These are phyloP conservation scores for Lactifluus echinatus DNA, from an alignment of 768 basidiomycete species.

Conservation along the genomic window DNA sequence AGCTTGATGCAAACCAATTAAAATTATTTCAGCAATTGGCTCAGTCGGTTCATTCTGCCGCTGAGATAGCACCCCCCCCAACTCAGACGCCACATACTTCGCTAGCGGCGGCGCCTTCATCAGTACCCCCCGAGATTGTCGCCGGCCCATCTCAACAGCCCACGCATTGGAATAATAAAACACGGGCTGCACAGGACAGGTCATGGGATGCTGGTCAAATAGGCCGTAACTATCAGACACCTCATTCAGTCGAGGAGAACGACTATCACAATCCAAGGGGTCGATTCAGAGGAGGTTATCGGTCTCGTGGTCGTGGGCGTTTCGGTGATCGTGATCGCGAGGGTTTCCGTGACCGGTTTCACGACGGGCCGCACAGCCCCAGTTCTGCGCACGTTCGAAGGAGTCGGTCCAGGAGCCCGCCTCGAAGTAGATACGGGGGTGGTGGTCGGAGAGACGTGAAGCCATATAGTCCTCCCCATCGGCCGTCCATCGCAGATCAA, in stretches of 20 bases:
- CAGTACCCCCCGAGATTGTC: neutral
- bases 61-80: slow-evolving; percentile 5
- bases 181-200: slow-evolving; percentile 30
- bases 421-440: slow-evolving; percentile 41
- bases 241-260: slow-evolving; percentile 39
- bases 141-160: slow-evolving; percentile 10
- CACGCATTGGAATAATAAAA: slow-evolving; percentile 6
- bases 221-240: slow-evolving; percentile 47
- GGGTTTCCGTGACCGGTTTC: slow-evolving; percentile 38
- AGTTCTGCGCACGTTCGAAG: slow-evolving; percentile 35
- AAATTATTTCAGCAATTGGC: slow-evolving; percentile 72
- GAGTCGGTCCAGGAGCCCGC: slow-evolving; percentile 71
- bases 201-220: slow-evolving; percentile 46
- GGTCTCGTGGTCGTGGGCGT: slow-evolving; percentile 54
- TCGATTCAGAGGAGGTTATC: slow-evolving; percentile 43
- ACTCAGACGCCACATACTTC: slow-evolving; percentile 21
- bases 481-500: slow-evolving; percentile 18
- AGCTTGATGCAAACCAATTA: slow-evolving; percentile 48
- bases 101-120: neutral
- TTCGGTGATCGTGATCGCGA: slow-evolving; percentile 44
- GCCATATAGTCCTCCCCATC: slow-evolving; percentile 50
- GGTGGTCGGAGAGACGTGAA: slow-evolving; percentile 38
- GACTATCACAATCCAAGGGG: slow-evolving; percentile 48
- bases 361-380: slow-evolving; percentile 33
- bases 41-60: slow-evolving; percentile 42